Conservation (phyloP, 148 eudicot species). For the Chenopodium album region DNA sequence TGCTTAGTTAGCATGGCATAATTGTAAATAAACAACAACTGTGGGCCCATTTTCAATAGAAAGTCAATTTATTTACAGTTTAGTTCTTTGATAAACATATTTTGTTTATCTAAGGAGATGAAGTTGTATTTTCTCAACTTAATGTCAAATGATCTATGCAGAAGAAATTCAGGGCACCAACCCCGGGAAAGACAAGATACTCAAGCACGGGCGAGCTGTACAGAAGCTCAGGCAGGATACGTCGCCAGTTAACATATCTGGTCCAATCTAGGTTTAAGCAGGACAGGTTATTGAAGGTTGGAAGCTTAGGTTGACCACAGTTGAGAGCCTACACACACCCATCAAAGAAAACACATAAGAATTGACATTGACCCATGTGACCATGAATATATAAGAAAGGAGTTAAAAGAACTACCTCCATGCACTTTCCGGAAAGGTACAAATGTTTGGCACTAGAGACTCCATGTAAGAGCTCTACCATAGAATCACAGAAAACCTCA, state of each 20-base stretch:
- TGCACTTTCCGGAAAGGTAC: neutral
- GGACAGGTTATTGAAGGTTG: neutral
- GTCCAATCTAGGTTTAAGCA: neutral
- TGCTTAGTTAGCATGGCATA: no score
- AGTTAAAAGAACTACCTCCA: neutral
- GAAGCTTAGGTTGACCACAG: neutral
- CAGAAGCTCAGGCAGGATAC: neutral
- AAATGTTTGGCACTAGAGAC: slow-evolving; percentile 5
- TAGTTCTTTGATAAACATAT: no score
- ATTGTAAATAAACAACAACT: no score
- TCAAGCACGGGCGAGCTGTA: neutral
- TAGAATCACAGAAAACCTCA: neutral
- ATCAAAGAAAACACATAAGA: neutral
- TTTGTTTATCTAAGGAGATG: no score
- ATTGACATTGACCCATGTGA: neutral
- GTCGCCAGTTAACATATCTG: neutral
- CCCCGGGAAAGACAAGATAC: slow-evolving; percentile 4
- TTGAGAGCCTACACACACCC: neutral
- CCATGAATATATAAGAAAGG: neutral
- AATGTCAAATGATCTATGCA: no score
- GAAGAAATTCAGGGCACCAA: neutral
- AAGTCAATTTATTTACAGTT: no score
- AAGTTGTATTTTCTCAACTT: no score
- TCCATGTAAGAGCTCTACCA: neutral
- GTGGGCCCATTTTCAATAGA: no score